These are phyloP conservation scores for Penicillium verhagenii DNA, from an alignment of 495 filamentous ascomycete genomes.

Conservation along the genomic window DNA sequence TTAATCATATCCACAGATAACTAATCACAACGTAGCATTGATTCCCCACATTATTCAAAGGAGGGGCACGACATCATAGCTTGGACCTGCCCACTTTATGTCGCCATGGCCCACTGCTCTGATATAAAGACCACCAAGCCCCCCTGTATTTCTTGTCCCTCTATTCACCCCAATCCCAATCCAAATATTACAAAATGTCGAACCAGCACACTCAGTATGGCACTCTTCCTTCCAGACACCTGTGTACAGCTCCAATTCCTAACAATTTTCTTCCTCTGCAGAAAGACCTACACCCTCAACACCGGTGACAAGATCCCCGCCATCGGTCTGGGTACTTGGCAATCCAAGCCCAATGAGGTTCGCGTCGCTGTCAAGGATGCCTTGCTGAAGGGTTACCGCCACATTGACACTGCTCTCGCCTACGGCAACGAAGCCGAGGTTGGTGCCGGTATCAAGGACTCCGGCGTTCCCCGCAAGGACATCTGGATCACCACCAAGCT, in stretches of 20 bases:
- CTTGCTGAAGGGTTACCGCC: slow-evolving; percentile 67
- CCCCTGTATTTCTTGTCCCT: background rate
- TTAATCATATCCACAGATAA: background rate
- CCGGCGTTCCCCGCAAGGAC: slow-evolving; percentile 74
- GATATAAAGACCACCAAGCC: slow-evolving; percentile 10
- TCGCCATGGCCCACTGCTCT: background rate
- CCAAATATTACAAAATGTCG: slow-evolving; percentile 34
- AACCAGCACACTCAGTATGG: slow-evolving; percentile 44
- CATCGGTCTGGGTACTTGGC: slow-evolving; percentile 83
- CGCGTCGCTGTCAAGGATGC: slow-evolving; percentile 74
- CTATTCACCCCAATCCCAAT: background rate
- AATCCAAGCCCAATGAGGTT: slow-evolving; percentile 63
- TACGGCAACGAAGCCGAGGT: slow-evolving; percentile 87
- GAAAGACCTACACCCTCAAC: slow-evolving; percentile 73
- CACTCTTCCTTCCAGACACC: background rate
- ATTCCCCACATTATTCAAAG: slow-evolving; percentile 5
- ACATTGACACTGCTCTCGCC: slow-evolving; percentile 73
- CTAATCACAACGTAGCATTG: background rate
- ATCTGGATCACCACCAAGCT: slow-evolving; percentile 91
- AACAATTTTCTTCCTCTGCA: slow-evolving; percentile 14
- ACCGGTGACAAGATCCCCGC: slow-evolving; percentile 77
- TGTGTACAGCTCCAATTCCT: background rate
- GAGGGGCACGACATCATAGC: slow-evolving; percentile 26
- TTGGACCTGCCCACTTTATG: slow-evolving; percentile 40
- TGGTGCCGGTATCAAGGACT: slow-evolving; percentile 74